A percentile compares a stretch with the other conserved stretches of the same genome.
Evolutionary conservation across 345 rosid species (phyloP).

Genomic region (Aethionema arabicum): DNA sequence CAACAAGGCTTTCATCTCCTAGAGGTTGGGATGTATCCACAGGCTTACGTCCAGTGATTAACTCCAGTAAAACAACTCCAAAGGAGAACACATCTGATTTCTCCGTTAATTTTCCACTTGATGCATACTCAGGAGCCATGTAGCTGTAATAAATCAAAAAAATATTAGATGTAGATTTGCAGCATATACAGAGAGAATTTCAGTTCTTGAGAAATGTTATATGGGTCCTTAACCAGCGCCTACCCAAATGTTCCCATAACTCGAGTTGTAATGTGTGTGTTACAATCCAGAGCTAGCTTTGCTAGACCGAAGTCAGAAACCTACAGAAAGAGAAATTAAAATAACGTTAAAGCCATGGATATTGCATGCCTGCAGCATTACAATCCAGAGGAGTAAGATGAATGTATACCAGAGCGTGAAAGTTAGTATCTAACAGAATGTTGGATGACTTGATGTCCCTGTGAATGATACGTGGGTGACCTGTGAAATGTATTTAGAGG

Average conservation of each 20-base stretch:
- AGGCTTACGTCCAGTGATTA: slow-evolving; percentile 94
- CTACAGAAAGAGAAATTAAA: slow-evolving; percentile 43
- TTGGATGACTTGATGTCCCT: slow-evolving; percentile 96
- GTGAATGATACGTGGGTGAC: slow-evolving; percentile 93
- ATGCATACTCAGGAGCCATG: slow-evolving; percentile 98
- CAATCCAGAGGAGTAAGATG: slow-evolving; percentile 9
- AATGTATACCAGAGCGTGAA: slow-evolving; percentile 68
- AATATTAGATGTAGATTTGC: slow-evolving; percentile 17
- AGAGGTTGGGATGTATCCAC: slow-evolving; percentile 82
- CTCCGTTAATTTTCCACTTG: slow-evolving; percentile 92
- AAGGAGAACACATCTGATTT: slow-evolving; percentile 93
- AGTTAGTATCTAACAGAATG: slow-evolving; percentile 88
- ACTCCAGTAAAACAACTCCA: slow-evolving; percentile 94
- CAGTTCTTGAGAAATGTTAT: neutral
- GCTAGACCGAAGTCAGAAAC: slow-evolving; percentile 99
- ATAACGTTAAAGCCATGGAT: slow-evolving; percentile 28
- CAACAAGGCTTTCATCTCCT: slow-evolving; percentile 97
- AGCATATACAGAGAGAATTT: slow-evolving; percentile 14
- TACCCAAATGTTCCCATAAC: slow-evolving; percentile 99
- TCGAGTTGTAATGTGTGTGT: slow-evolving; percentile 88
- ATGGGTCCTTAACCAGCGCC: slow-evolving; percentile 9
- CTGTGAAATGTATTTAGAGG: slow-evolving; percentile 33
- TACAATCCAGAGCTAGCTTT: slow-evolving; percentile 79
- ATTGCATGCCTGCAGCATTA: slow-evolving; percentile 8
- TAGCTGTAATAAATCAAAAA: slow-evolving; percentile 47